Conservation (phyloP, 306 rosid species). For the cucumber (Cucumis sativus) region Cucumber_9930_V3 NC_026655.2:15981001-15981500, state of each 20-base stretch:
- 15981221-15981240: slow-evolving; percentile 33
- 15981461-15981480: slow-evolving; percentile 78
- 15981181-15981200: not conserved
- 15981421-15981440: slow-evolving; percentile 49
- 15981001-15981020: not conserved
- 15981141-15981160: not conserved
- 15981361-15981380: slow-evolving; percentile 6
- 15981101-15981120: no score
- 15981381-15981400: slow-evolving; percentile 29
- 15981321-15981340: slow-evolving; percentile 22
- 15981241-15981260: slow-evolving; percentile 27
- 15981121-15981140: not conserved
- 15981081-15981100: not conserved
- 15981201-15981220: slow-evolving; percentile 92
- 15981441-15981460: slow-evolving; percentile 61
- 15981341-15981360: slow-evolving; percentile 19
- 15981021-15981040: not conserved
- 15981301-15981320: slow-evolving; percentile 34
- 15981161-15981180: not conserved
- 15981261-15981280: slow-evolving; percentile 43
- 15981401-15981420: slow-evolving; percentile 64
- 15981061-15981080: not conserved
- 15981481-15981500: slow-evolving; percentile 69
- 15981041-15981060: not conserved
- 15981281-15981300: slow-evolving; percentile 45